Conservation (phyloP, 1,139 yeast species). For the Candida sp. region DNA sequence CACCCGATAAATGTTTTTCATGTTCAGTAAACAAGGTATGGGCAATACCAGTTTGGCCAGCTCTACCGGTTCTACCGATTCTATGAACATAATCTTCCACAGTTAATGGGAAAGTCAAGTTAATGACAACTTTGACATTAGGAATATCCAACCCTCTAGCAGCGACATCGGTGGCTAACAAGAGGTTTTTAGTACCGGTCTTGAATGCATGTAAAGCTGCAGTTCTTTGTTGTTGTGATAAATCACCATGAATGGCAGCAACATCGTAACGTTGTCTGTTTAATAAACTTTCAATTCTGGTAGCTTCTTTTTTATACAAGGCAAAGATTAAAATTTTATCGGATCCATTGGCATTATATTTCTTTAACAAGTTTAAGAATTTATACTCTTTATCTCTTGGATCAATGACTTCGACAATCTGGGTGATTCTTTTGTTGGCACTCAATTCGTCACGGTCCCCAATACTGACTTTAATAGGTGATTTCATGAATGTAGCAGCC, state of each 20-base stretch:
- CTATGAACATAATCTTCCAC: slow-evolving; percentile 98
- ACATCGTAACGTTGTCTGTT: slow-evolving; percentile 72
- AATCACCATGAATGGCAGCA: slow-evolving; percentile 95
- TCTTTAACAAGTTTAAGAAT: slow-evolving; percentile 64
- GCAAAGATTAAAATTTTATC: slow-evolving; percentile 92
- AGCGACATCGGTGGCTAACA: slow-evolving; percentile 98
- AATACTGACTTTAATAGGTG: slow-evolving; percentile 84
- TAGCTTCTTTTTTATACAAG: slow-evolving; percentile 93
- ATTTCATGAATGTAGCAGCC: slow-evolving; percentile 80
- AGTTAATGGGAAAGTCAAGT: slow-evolving; percentile 95
- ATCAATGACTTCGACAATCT: slow-evolving; percentile 88
- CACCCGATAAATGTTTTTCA: slow-evolving; percentile 96
- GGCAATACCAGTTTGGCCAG: slow-evolving; percentile 93
- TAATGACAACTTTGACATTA: slow-evolving; percentile 92
- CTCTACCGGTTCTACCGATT: slow-evolving; percentile 98
- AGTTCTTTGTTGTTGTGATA: slow-evolving; percentile 90
- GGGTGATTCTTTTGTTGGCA: slow-evolving; percentile 93
- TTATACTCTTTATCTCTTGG: slow-evolving; percentile 79
- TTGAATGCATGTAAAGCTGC: slow-evolving; percentile 84
- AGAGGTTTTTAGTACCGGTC: slow-evolving; percentile 67
- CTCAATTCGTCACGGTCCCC: slow-evolving; percentile 93
- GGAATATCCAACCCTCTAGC: slow-evolving; percentile 99
- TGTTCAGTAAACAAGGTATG: slow-evolving; percentile 96
- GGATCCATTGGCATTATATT: slow-evolving; percentile 67
- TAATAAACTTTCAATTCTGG: slow-evolving; percentile 79